phyloP scores from a whole-genome alignment of 768 basidiomycete species.

The Auricularia sp. region DNA sequence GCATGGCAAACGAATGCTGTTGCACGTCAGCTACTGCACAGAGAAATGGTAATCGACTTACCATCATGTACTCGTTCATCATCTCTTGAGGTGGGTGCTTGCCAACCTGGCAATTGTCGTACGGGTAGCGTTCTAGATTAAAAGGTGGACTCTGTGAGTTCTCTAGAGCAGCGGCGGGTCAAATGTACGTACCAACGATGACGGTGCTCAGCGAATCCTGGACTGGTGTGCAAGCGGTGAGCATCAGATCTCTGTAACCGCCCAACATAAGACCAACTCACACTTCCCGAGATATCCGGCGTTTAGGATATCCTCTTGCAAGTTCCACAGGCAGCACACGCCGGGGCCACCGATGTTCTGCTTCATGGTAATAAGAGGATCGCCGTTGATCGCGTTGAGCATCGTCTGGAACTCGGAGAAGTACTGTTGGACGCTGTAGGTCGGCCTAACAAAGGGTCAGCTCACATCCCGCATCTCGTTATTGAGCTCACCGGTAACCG shows the following conservation, averaged over 20 bases:
- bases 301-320: conserved; percentile 20
- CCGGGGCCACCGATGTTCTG: conserved; percentile 53
- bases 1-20: conserved; percentile 27
- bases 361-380: conserved; percentile 29
- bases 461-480: too few species aligned
- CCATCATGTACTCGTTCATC: conserved; percentile 3
- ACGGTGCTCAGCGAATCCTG: background rate
- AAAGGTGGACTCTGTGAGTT: background rate
- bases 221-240: background rate
- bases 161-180: background rate
- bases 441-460: background rate
- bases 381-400: conserved; percentile 33
- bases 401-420: conserved; percentile 41
- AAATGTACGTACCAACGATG: background rate
- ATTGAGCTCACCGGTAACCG: background rate
- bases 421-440: conserved; percentile 32
- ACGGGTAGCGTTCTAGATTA: conserved; percentile 14
- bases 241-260: background rate
- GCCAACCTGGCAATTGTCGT: conserved; percentile 23
- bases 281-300: conserved; percentile 20
- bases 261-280: background rate
- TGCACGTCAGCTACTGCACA: conserved; percentile 21
- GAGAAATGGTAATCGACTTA: background rate
- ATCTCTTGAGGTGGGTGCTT: conserved; percentile 1
- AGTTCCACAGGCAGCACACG: conserved; percentile 33